Conservation (phyloP, 139 green algal genomes). For the Chlamydomonas eustigma region DNA sequence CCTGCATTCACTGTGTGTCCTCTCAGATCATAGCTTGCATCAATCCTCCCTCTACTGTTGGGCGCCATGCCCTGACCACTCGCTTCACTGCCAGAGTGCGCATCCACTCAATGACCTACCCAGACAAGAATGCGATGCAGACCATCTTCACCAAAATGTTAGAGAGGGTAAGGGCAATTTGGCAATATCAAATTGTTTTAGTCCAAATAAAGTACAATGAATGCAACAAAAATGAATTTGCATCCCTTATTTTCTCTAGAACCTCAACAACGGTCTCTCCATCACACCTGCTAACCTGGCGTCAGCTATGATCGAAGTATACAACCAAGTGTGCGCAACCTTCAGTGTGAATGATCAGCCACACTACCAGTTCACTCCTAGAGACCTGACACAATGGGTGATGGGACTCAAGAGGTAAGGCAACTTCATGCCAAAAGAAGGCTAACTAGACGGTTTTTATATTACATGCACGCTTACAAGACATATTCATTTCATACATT, state of each 20-base stretch:
- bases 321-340: conserved; percentile 25
- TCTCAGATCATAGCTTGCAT: conserved; percentile 70
- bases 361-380: conserved; percentile 66
- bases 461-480: too few relatives aligned
- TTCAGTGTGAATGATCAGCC: conserved; percentile 48
- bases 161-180: not conserved
- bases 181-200: too few relatives aligned
- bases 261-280: conserved; percentile 17
- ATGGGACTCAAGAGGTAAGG: conserved; percentile 28
- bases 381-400: conserved; percentile 60
- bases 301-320: conserved; percentile 58
- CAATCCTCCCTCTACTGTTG: conserved; percentile 55
- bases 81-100: conserved; percentile 61
- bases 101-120: conserved; percentile 48
- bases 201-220: too few relatives aligned
- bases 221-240: too few relatives aligned
- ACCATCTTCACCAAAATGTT: conserved; percentile 15
- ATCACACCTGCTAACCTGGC: conserved; percentile 38
- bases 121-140: conserved; percentile 30
- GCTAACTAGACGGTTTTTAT: too few relatives aligned
- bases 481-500: too few relatives aligned
- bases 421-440: too few relatives aligned
- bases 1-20: not conserved
- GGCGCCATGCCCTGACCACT: conserved; percentile 51
- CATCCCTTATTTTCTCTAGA: too few relatives aligned